Evolutionary conservation across 2,329 filamentous ascomycete species (phyloP), one percentile per base, ranked within the genome.

Genomic region (Talaromyces islandicus): DNA sequence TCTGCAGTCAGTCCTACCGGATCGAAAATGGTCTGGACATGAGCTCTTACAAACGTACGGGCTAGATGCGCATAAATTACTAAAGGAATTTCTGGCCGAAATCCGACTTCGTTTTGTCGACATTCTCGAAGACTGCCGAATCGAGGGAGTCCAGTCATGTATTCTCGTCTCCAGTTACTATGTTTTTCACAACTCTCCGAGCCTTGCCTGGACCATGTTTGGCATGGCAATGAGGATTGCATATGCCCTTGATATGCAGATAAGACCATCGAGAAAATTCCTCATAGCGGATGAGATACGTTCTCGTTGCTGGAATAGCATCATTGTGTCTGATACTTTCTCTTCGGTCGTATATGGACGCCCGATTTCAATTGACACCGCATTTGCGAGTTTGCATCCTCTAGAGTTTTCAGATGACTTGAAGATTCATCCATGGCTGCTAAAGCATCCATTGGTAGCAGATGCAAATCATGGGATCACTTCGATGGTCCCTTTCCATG

Each of bases 241-340:
- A 7, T 64, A 65, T 56, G 65, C 62, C 2, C 63, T 67, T 10
- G 64, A 59, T 35, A 57, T 67, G n/a, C 64, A 67, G 53, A 64
- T 59, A 2, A 54, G 57, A 12, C 53, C 63, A 3, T 29, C 57
- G 2, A 56, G 30, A 19, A 58, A 56, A 5, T 54, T 50, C 56
- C 57, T 59, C 6, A 54, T 65, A 12, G 57, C 62, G 21, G 59
- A 59, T 70, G 66, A 71, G 59, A 63, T 71, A 35, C 65, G 69
- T 10, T 65, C 65, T n/a, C 66, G 70, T 2, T 69, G 66, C 43
- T 72, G 70, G 70, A 71, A 70, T 48, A 69, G 71, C 43, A 53
- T 69, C 54, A 67, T 66, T 10, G 65, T 71, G 1, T 59, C 63
- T 9, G 70, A 72, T 51, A 70, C 66, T 3, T 72, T 72, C 58